These are phyloP conservation scores for Boechera divaricarpa DNA, from an alignment of 345 rosid genomes.

Conservation along the genomic window DNA sequence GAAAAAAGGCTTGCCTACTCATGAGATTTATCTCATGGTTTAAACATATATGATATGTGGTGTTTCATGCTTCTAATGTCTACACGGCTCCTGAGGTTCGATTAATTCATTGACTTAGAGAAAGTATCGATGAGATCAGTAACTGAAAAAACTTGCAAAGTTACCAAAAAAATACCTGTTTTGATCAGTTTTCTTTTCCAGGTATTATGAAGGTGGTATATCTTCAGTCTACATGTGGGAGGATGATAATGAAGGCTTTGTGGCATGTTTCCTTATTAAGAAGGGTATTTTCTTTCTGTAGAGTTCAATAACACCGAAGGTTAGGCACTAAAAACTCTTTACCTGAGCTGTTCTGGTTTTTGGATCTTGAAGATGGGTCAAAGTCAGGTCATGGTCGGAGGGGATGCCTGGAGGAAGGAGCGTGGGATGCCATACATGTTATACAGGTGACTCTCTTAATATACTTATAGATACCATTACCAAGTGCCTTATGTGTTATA, in stretches of 20 bases:
- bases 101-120: neutral
- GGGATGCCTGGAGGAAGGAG: slow-evolving; percentile 93
- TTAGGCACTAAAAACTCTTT: neutral
- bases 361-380: slow-evolving; percentile 73
- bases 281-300: slow-evolving; percentile 63
- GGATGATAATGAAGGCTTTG: slow-evolving; percentile 91
- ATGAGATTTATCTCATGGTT: neutral
- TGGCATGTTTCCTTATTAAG: slow-evolving; percentile 90
- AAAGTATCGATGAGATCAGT: neutral
- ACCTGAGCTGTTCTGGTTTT: slow-evolving; percentile 27
- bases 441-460: slow-evolving; percentile 63
- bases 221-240: slow-evolving; percentile 99
- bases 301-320: neutral
- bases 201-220: slow-evolving; percentile 99
- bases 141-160: neutral
- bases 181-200: slow-evolving; percentile 50
- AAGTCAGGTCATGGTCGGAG: slow-evolving; percentile 92
- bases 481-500: neutral
- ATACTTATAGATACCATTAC: neutral
- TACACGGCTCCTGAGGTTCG: neutral
- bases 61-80: neutral
- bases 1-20: neutral
- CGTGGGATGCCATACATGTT: slow-evolving; percentile 99
- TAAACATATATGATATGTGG: slow-evolving; percentile 8
- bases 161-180: slow-evolving; percentile 21